Base-by-base conservation (phyloP, 1,139 yeast species). In the Scheffersomyces insectosa region DNA sequence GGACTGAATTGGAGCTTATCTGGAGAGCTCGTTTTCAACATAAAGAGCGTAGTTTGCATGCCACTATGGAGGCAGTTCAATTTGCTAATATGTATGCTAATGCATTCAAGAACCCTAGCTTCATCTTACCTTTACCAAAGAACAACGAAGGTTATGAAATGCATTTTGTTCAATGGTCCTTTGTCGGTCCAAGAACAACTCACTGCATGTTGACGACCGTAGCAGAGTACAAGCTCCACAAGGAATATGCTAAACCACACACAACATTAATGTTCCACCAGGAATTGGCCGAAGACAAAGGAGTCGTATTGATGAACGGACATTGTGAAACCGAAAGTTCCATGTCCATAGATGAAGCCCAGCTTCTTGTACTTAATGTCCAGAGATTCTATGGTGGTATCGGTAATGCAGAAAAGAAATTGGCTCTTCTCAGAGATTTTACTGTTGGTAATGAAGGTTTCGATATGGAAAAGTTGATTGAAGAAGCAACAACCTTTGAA, bases 141-240 rank as follows among this genome's bases (percentile, higher is more conserved):
- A 75, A 67, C 27, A 62, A 57, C 15, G 77, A 73, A 71, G 89
- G 65, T 50, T 70, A 85, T 54, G 99, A 93, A 63, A 77, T 93
- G 72, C 97, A 93, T 61, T 90, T 86, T 61, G 82, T 90, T 14
- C 99, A 95, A 66, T 95, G 99, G 99, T 76, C 83, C 14, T 88
- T 90, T 63, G 93, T 86, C 2, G 97, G 95, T 0, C 85, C 89
- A 6, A 59, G 82, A 35, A 91, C 98, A 4, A 75, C 89, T 3
- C 97, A 95, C 66, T 88, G 96, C 62, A 79, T 95, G 79, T 72
- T 95, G 55, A 95, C 99, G 2, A 83, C 97, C 0, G 76, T 95
- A 49, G 95, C 95, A 1, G 99, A 95, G 65, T 95, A 82, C 66
- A 91, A 93, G 63, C 77, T 90, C 33, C 97, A 93, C 60, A 82